Evolutionary conservation across 352 stramenopile species (phyloP), one percentile per base, ranked within the genome.

Genomic region (Pythium rhizo-oryzae): DNA sequence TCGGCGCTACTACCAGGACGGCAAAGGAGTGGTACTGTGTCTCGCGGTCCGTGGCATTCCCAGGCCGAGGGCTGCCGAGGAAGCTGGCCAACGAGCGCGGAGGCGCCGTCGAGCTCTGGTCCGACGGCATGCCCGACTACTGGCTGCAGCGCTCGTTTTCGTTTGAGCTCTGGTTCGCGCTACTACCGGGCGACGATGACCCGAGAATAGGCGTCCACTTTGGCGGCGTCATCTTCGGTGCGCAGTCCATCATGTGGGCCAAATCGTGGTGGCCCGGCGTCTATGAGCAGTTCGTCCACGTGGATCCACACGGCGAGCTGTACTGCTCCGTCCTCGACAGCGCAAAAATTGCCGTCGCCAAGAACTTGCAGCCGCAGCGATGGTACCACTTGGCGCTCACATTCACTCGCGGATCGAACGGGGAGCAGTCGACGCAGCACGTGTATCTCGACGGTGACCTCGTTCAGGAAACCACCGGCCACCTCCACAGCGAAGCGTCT

Each of bases 221-320:
- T 8, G 44, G 58, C 2, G 58, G 58, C 18, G 35, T 56, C 16
- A 25, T 65, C 5, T 23, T 65, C 19, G 44, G 58, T 13, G 58
- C 58, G 4, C 58, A 65, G 28, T 57, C 25, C 1, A 21, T 33
- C 21, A 18, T 21, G 16, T 47, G 19, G 18, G 19, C 30, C 8
- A 47, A 21, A 15, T 16, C 18, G 1, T 53, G 47, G 21, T 44
- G 47, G 21, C 15, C 58, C 9, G 11, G 21, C 15, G 47, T n/a
- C 11, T 15, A 47, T 46, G 28, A 65, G 43, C 56, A 62, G 24
- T 55, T 74, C 35, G 53, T 67, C 5, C 44, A 46, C 30, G 50
- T 74, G 46, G 62, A 74, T 43, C 13, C 37, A 12, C 7, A 67
- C 3, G 21, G 49, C 30, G 60, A 59, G 12, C 68, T 74, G 33